Evolutionary conservation across 306 rosid genomes (phyloP).

Genomic region (Casuarina equisetifolia): DNA sequence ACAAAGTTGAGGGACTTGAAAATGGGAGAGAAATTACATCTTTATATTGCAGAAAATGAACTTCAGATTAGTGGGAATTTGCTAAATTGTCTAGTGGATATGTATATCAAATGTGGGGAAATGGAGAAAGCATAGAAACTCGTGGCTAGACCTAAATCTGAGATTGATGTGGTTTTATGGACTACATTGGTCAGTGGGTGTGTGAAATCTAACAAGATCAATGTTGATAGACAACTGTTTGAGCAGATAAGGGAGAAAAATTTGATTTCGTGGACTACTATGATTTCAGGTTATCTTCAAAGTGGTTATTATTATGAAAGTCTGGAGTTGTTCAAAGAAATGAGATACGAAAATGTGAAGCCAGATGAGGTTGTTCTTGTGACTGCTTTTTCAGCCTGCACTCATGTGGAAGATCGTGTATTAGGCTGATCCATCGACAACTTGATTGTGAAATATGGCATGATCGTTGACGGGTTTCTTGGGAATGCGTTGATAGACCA

Average conservation of each 20-base stretch:
- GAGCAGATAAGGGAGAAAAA: conserved; percentile 26
- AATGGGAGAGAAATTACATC: conserved; percentile 29
- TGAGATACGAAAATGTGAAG: conserved; percentile 14
- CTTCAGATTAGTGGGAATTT: conserved; percentile 25
- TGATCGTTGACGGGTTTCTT: conserved; percentile 23
- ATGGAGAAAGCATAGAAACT: conserved; percentile 30
- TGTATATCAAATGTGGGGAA: conserved; percentile 37
- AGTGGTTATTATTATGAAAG: conserved; percentile 14
- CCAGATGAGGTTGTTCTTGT: conserved; percentile 30
- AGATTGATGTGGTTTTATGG: conserved; percentile 25
- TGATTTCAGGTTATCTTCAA: conserved; percentile 37
- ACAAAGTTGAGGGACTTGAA: conserved; percentile 24
- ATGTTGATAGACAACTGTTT: conserved; percentile 25
- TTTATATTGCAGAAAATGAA: conserved; percentile 11
- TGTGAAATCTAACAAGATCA: conserved; percentile 19
- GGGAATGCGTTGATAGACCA: conserved; percentile 31
- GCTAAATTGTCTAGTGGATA: conserved; percentile 32
- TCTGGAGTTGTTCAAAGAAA: conserved; percentile 24
- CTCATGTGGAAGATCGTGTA: conserved; percentile 7
- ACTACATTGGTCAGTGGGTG: conserved; percentile 29
- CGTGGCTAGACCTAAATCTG: conserved; percentile 4
- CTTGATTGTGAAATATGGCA: conserved; percentile 17
- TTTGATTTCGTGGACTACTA: conserved; percentile 31
- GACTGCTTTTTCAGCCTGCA: conserved; percentile 28
- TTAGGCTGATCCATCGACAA: conserved; percentile 28